Base-by-base conservation (phyloP, 2,329 filamentous ascomycete species). In the Stylonectria norvegica region DNA sequence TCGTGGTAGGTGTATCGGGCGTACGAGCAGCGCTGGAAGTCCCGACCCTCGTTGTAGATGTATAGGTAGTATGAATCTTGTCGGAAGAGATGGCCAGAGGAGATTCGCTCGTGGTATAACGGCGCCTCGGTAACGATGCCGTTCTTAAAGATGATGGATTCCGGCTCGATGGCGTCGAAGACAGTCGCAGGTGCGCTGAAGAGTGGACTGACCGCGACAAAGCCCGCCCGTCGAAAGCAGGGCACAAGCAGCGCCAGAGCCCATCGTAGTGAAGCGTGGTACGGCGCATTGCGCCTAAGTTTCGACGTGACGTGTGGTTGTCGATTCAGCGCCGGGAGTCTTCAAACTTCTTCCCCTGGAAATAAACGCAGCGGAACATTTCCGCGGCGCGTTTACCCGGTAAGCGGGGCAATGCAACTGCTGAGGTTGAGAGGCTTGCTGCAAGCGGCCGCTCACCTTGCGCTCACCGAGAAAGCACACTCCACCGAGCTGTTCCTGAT, bases 161-260 rank as follows among this genome's bases (percentile, higher is more conserved):
- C 32, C 37, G 45, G 16, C 25, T 39, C 15, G 29, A 23, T 11
- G 29, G 34, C 36, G 36, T 33, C 14, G 15, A 27, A 5, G 33
- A 28, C 15, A 43, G 30, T 28, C 40, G 28, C 39, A 42, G 10
- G n/a, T n/a, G n/a, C n/a, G n/a, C n/a, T n/a, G n/a, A 45, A 36
- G 55, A 39, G 48, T 46, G 48, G 41, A 65, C 42, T 12, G 64
- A 55, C 36, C 53, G 65, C 4, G 61, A 59, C 10, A 73, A 55
- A 3, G 62, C 55, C 4, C 52, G 42, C 5, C 62, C 49, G 52
- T 78, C 72, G 42, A 78, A 66, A 7, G 71, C 73, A 10, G 80
- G 80, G 54, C 78, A 83, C 12, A 85, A 65, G 55, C 75, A 82
- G 56, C 76, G 75, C 78, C 79, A 83, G 32, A 85, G 69, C 45